phyloP scores from a whole-genome alignment of 2,329 filamentous ascomycete species.

The Elsinoe necatrix region DNA sequence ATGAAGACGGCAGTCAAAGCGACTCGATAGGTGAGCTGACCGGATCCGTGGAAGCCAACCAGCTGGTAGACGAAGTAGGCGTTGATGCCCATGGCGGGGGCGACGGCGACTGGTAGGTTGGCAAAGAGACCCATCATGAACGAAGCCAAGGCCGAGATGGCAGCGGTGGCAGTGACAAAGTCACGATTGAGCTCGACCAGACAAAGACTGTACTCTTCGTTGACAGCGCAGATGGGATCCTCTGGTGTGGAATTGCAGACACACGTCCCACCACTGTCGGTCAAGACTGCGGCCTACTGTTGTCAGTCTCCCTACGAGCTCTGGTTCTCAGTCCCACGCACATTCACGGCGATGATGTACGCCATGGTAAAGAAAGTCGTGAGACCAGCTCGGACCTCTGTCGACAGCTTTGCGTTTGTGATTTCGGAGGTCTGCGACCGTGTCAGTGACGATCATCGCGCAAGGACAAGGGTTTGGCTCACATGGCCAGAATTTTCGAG shows the following conservation, averaged over 20 bases:
- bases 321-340: background rate
- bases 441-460: background rate
- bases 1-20: conserved; percentile 82
- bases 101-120: conserved; percentile 52
- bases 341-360: conserved; percentile 65
- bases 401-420: conserved; percentile 69
- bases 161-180: conserved; percentile 74
- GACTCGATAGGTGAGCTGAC: conserved; percentile 63
- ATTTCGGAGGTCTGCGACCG: conserved; percentile 55
- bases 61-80: conserved; percentile 80
- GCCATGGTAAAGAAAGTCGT: conserved; percentile 64
- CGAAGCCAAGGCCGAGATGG: conserved; percentile 68
- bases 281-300: conserved; percentile 47
- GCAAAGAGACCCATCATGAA: conserved; percentile 78
- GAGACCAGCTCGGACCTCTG: conserved; percentile 73
- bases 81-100: conserved; percentile 73
- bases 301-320: background rate
- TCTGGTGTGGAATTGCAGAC: conserved; percentile 50
- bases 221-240: conserved; percentile 45
- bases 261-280: conserved; percentile 66
- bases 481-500: conserved; percentile 78
- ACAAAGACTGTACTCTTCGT: conserved; percentile 58
- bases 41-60: conserved; percentile 67
- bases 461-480: conserved; percentile 22
- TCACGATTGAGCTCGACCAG: conserved; percentile 59